Evolutionary conservation across 140 eudicot species (phyloP).

Genomic region (Ambrosia hybrid): DNA sequence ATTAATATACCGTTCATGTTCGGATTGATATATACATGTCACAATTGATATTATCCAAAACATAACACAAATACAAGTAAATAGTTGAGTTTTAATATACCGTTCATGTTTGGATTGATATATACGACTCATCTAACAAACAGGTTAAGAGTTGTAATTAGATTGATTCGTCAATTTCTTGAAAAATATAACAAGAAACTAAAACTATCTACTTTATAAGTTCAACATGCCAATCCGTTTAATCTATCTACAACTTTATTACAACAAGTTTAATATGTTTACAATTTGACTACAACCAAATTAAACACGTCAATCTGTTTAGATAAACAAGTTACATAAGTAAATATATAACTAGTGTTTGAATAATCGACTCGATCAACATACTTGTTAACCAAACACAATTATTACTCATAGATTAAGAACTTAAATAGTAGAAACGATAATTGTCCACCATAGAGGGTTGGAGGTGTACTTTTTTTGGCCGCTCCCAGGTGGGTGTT

Average conservation of each 20-base stretch:
- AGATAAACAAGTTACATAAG: not conserved
- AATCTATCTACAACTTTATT: not conserved
- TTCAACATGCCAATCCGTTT: too few species aligned
- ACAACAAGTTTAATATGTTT: not conserved
- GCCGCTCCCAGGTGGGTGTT: not conserved
- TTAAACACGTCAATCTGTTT: not conserved
- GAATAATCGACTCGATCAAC: not conserved
- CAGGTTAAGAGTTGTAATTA: not conserved
- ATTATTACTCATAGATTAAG: not conserved
- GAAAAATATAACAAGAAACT: too few species aligned
- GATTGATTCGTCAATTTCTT: not conserved
- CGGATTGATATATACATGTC: not conserved
- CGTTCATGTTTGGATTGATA: not conserved
- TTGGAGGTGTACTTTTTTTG: not conserved
- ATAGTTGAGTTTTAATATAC: too few species aligned
- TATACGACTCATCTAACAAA: not conserved
- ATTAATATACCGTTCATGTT: not conserved
- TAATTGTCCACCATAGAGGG: slow-evolving; percentile 2
- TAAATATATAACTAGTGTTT: not conserved
- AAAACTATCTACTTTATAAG: too few species aligned
- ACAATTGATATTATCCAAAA: not conserved
- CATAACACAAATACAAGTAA: not conserved
- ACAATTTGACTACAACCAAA: not conserved
- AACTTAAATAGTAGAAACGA: not conserved
- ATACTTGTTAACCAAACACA: not conserved